Conservation (phyloP, 2,329 filamentous ascomycete species). For the Tolypocladium pustulatum region DNA sequence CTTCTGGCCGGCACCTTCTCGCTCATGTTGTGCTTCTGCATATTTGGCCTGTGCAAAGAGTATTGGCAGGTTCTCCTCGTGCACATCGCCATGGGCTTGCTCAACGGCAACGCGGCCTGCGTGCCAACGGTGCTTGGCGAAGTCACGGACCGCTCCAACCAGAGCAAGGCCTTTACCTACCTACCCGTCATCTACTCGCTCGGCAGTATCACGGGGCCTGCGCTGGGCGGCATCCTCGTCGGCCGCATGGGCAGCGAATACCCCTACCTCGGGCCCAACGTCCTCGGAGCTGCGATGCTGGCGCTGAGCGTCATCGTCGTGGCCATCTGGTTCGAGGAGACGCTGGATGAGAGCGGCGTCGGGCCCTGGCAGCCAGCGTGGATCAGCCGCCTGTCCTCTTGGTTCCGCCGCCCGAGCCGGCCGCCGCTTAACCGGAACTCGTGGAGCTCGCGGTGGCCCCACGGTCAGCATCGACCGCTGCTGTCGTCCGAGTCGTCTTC, state of each 20-base stretch:
- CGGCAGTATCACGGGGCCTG: slow-evolving; percentile 84
- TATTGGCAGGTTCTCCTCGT: slow-evolving; percentile 80
- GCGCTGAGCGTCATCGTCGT: slow-evolving; percentile 62
- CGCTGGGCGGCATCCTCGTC: slow-evolving; percentile 79
- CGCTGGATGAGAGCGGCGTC: slow-evolving; percentile 27
- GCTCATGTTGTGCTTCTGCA: slow-evolving; percentile 69
- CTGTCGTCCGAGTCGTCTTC: slow-evolving; percentile 14
- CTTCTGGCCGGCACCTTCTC: slow-evolving; percentile 71
- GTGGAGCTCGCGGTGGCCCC: slow-evolving; percentile 29
- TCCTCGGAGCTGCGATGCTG: slow-evolving; percentile 65
- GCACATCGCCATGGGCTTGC: slow-evolving; percentile 80
- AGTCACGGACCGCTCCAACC: slow-evolving; percentile 89
- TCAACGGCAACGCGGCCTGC: slow-evolving; percentile 91
- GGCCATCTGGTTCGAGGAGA: slow-evolving; percentile 79
- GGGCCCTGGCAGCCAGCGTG: slow-evolving; percentile 21
- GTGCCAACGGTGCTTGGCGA: slow-evolving; percentile 92
- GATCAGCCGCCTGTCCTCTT: slow-evolving; percentile 18
- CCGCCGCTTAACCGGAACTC: slow-evolving; percentile 16
- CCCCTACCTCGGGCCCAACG: slow-evolving; percentile 78
- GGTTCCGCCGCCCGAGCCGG: slow-evolving; percentile 11
- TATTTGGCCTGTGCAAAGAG: slow-evolving; percentile 76
- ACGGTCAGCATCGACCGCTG: slow-evolving; percentile 16
- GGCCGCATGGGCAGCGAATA: slow-evolving; percentile 50
- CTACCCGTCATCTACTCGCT: slow-evolving; percentile 93
- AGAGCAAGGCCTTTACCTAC: slow-evolving; percentile 88